A percentile compares a stretch with the other conserved stretches of the same genome.
These are phyloP conservation scores for Boletus patriciae DNA, from an alignment of 768 basidiomycete genomes.

Conservation along the genomic window DNA sequence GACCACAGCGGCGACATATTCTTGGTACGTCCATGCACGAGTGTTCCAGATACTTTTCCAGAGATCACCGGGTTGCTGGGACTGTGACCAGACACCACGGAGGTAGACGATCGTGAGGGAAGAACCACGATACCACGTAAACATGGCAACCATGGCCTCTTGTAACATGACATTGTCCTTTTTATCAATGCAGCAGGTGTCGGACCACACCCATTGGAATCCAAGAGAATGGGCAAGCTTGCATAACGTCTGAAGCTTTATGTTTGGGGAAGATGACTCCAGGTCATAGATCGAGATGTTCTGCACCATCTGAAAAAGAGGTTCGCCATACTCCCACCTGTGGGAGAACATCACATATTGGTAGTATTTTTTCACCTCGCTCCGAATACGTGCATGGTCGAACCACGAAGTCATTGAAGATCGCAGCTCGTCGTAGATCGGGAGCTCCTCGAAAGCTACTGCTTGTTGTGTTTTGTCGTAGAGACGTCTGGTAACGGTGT, in stretches of 20 bases:
- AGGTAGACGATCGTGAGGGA: slow-evolving; percentile 7
- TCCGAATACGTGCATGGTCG: background rate
- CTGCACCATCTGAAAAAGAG: background rate
- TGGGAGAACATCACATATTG: slow-evolving; percentile 8
- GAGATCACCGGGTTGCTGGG: background rate
- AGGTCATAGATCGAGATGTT: background rate
- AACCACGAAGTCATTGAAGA: background rate
- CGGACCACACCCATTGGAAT: slow-evolving; percentile 8
- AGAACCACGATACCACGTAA: slow-evolving; percentile 9
- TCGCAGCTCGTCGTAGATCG: background rate
- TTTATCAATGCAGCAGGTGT: slow-evolving; percentile 7
- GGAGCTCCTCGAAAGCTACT: slow-evolving; percentile 4
- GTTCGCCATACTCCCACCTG: background rate
- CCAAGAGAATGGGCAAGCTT: background rate
- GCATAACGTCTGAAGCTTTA: slow-evolving; percentile 2
- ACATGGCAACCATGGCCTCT: slow-evolving; percentile 13
- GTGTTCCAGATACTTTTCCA: slow-evolving; percentile 7
- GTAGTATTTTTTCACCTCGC: background rate
- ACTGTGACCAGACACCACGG: background rate
- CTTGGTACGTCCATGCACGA: slow-evolving; percentile 14
- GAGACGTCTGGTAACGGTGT: slow-evolving; percentile 1
- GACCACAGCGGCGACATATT: background rate
- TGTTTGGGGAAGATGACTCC: background rate
- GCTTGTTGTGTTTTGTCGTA: slow-evolving; percentile 3
- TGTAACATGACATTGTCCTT: background rate